Evolutionary conservation across 805 yeast species (phyloP), one percentile per base, ranked within the genome.

Genomic region (Candida qinlingensis): DNA sequence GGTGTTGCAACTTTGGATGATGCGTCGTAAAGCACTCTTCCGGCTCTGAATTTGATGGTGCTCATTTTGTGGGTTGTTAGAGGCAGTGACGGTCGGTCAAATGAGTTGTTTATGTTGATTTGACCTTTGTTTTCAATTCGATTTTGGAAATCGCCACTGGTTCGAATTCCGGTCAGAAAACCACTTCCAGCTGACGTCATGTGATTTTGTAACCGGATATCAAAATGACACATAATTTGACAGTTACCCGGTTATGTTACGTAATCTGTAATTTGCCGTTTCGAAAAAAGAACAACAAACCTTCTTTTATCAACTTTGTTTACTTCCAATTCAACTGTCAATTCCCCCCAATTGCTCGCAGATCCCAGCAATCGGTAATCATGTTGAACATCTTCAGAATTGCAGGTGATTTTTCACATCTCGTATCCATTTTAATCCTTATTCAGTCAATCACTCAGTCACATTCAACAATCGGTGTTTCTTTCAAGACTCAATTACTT

Each of bases 401-500:
- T 29, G 54, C 61, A 40, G 96, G 92, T 30, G 99, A 94, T 62
- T 61, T 88, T 47, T 80, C 94, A 42, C 99, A 94, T 64, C 69
- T 88, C 65, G 80, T 85, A 13, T 83, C 95, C 57, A 87, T 88
- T 44, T 70, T 87, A 50, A 77, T 94, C 47, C 74, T 94, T 54
- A 71, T 92, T 44, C 83, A 80, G 47, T 79, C 89, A 38, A 88
- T 94, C 56, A 76, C 72, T 45, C 61, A 69, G 6, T 77, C 85
- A 47, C 73, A 72, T 51, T 83, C 95, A 6, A 81, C 86, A 42
- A 78, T 81, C 31, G 99, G 99, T 40, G 77, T 94, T 43, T 90
- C 97, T 1, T 70, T 87, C 62, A 92, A 92, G 69, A 87, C 98
- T 0, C 98, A 94, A 64, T 70, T 78, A 1, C 70, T 92, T 38